Conservation (phyloP, 768 basidiomycete species). For the Amanita brunnescens region DNA sequence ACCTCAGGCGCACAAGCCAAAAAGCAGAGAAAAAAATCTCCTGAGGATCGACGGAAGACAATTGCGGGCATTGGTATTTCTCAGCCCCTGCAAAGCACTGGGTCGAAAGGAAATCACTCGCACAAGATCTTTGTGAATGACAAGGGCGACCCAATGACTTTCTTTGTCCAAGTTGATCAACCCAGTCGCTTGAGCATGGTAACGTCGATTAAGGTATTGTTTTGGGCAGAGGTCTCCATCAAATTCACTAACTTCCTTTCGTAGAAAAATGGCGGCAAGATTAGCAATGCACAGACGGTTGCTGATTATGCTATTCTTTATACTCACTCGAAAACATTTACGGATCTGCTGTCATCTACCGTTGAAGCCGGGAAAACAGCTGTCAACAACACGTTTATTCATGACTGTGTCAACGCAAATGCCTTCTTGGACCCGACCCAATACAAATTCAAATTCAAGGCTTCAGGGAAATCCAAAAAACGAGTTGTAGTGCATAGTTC, state of each 20-base stretch:
- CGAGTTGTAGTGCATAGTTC: conserved; percentile 3
- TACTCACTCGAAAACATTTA: conserved; percentile 40
- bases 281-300: conserved; percentile 39
- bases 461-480: conserved; percentile 16
- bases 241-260: background rate
- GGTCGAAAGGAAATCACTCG: conserved; percentile 1
- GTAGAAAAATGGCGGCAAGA: conserved; percentile 61
- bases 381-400: conserved; percentile 44
- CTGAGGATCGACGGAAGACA: background rate
- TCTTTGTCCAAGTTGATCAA: conserved; percentile 65
- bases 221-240: background rate
- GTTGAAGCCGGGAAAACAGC: conserved; percentile 32
- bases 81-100: background rate
- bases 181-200: conserved; percentile 43
- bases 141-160: conserved; percentile 36
- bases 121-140: conserved; percentile 35
- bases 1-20: conserved; percentile 5
- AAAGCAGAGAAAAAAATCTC: conserved; percentile 7
- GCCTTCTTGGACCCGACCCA: conserved; percentile 33
- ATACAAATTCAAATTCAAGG: conserved; percentile 35
- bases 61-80: background rate
- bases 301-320: conserved; percentile 59
- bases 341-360: conserved; percentile 31
- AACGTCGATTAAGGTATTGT: conserved; percentile 48
- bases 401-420: conserved; percentile 38